These are phyloP conservation scores for Begonia fuchsioides DNA, from an alignment of 306 rosid genomes.

Conservation along the genomic window DNA sequence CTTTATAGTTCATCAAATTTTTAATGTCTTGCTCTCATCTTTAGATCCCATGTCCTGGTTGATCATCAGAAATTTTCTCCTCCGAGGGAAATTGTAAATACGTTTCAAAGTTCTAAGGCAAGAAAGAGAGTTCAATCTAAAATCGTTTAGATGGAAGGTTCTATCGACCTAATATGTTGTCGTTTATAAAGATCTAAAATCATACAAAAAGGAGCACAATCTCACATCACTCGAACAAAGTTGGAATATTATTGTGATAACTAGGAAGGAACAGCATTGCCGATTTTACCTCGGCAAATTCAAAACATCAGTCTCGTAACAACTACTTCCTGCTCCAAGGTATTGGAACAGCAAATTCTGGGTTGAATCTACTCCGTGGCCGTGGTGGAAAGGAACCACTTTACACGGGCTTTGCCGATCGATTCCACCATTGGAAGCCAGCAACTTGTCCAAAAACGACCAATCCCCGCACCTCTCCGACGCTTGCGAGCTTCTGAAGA, in stretches of 20 bases:
- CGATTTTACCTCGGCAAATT: not conserved
- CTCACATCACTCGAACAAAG: no score
- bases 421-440: constrained; percentile 22
- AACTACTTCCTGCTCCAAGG: not conserved
- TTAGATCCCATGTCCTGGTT: no score
- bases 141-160: no score
- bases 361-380: constrained; percentile 22
- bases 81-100: no score
- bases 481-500: constrained; percentile 26
- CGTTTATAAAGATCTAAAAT: no score
- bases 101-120: no score
- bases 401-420: constrained; percentile 16
- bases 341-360: constrained; percentile 73
- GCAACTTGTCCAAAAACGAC: constrained; percentile 87
- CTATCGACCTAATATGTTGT: no score
- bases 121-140: no score
- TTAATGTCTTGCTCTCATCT: not conserved
- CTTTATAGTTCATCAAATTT: constrained; percentile 10
- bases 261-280: no score
- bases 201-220: no score
- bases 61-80: no score
- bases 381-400: constrained; percentile 13
- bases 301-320: not conserved
- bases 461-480: constrained; percentile 55
- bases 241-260: no score